phyloP scores from a whole-genome alignment of 2,329 filamentous ascomycete species.

The Pseudohalonectria lignicola region DNA sequence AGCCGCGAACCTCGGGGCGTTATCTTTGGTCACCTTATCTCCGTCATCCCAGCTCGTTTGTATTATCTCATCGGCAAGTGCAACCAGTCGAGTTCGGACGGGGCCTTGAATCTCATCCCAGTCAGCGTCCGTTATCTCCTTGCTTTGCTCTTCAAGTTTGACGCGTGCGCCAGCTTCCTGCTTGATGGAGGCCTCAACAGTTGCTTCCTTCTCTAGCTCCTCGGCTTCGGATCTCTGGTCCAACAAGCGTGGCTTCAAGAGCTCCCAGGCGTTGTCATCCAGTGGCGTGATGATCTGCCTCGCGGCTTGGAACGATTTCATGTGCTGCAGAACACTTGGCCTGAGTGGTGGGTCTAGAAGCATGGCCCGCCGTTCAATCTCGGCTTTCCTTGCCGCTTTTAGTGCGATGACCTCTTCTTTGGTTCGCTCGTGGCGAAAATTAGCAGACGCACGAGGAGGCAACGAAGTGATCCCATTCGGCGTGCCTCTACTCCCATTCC shows the following conservation, averaged over 20 bases:
- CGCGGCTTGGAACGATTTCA: slow-evolving; percentile 64
- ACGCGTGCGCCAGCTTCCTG: slow-evolving; percentile 8
- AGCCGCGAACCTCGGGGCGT: slow-evolving; percentile 56
- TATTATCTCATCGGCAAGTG: slow-evolving; percentile 62
- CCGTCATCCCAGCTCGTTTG: slow-evolving; percentile 53
- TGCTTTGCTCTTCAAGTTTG: slow-evolving; percentile 29
- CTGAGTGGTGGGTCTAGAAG: slow-evolving; percentile 55
- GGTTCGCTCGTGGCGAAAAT: slow-evolving; percentile 36
- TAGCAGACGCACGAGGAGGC: not conserved
- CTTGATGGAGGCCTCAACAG: slow-evolving; percentile 13
- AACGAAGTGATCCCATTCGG: slow-evolving; percentile 1
- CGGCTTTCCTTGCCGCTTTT: slow-evolving; percentile 51
- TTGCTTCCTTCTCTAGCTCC: slow-evolving; percentile 33
- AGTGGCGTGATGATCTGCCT: slow-evolving; percentile 58
- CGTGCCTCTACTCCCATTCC: too few relatives aligned
- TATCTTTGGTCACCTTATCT: slow-evolving; percentile 50
- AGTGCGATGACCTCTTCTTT: slow-evolving; percentile 52
- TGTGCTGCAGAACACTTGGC: slow-evolving; percentile 51
- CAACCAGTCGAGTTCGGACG: slow-evolving; percentile 51
- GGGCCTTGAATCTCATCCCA: slow-evolving; percentile 64
- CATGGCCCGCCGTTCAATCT: slow-evolving; percentile 62
- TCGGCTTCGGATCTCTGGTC: slow-evolving; percentile 57
- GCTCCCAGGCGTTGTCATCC: slow-evolving; percentile 58
- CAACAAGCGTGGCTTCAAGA: slow-evolving; percentile 56
- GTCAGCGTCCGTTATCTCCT: slow-evolving; percentile 52